Base-by-base conservation (phyloP, 805 yeast genomes). In the Groenewaldozyma tartarivorans region DNA sequence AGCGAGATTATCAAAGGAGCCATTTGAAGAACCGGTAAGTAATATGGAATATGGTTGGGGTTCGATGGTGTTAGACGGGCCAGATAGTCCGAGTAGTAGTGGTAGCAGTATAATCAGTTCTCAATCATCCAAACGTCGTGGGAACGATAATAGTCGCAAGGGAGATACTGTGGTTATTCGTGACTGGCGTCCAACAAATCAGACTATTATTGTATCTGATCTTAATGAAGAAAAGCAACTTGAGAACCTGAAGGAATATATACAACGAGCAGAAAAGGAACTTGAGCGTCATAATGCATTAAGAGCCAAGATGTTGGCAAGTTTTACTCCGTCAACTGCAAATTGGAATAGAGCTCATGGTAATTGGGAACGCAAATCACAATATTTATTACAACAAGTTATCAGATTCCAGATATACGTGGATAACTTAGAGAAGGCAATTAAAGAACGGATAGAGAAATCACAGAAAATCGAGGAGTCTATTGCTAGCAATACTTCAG, bases 31-130 rank as follows among this genome's bases (percentile, higher is more conserved):
- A 47, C 68, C 83, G 24, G 77, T 86, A 2, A 78, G 90, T 4
- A 72, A 67, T 40, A 72, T 79, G 44, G 94, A 87, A 56, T 86
- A 76, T 55, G 95, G 95, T 2, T 86, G 95, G 95, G 60, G 53
- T 33, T 47, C 36, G 4, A 17, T 42, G 5, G n/a, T n/a, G n/a
- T 33, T 38, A 18, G 43, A 45, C 3, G n/a, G n/a, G n/a, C n/a
- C n/a, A n/a, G n/a, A 4, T 5, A n/a, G 18, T 7, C 20, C 5
- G 22, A 20, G 32, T 17, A 13, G 33, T n/a, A n/a, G n/a, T n/a
- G n/a, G n/a, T n/a, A n/a, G n/a, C n/a, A n/a, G n/a, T n/a, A n/a
- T n/a, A n/a, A n/a, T n/a, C n/a, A n/a, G n/a, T n/a, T n/a, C n/a
- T n/a, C 4, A 24, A 24, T 24, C 29, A 7, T n/a, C 29, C 13